These are phyloP conservation scores for Colletotrichum simmondsii DNA, from an alignment of 2,329 filamentous ascomycete genomes.

Conservation along the genomic window DNA sequence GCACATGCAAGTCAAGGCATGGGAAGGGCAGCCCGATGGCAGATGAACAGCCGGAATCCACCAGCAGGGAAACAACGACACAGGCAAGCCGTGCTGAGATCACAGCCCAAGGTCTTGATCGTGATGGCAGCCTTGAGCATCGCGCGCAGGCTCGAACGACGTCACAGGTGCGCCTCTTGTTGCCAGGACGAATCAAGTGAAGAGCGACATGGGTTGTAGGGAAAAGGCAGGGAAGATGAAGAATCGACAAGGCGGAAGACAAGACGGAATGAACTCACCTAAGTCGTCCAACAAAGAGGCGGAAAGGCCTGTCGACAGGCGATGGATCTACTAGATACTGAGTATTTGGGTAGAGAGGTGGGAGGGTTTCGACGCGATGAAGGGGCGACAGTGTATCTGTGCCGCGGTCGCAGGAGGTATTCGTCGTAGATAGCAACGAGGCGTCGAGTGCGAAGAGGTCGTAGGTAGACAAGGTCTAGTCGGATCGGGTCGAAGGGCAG, in stretches of 20 bases:
- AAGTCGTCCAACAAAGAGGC: slow-evolving; percentile 15
- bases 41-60: background rate
- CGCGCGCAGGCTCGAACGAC: slow-evolving; percentile 11
- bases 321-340: slow-evolving; percentile 6
- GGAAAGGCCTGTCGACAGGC: slow-evolving; percentile 12
- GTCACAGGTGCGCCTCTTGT: slow-evolving; percentile 12
- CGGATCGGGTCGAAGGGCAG: background rate
- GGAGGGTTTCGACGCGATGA: slow-evolving; percentile 9
- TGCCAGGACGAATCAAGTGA: background rate
- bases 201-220: background rate
- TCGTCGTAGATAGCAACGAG: slow-evolving; percentile 7
- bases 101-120: background rate
- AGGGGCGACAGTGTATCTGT: slow-evolving; percentile 11
- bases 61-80: too few relatives aligned
- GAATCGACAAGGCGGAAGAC: background rate
- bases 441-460: background rate
- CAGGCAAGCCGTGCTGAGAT: background rate
- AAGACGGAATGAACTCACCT: slow-evolving; percentile 14
- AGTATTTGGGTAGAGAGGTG: background rate
- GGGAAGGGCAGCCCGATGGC: background rate
- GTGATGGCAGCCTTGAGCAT: background rate
- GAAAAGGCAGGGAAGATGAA: background rate
- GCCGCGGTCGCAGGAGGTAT: background rate
- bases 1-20: background rate
- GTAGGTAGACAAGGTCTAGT: slow-evolving; percentile 12